Base-by-base conservation (phyloP, 495 filamentous ascomycete species). In the Talaromyces thailandensis region DNA sequence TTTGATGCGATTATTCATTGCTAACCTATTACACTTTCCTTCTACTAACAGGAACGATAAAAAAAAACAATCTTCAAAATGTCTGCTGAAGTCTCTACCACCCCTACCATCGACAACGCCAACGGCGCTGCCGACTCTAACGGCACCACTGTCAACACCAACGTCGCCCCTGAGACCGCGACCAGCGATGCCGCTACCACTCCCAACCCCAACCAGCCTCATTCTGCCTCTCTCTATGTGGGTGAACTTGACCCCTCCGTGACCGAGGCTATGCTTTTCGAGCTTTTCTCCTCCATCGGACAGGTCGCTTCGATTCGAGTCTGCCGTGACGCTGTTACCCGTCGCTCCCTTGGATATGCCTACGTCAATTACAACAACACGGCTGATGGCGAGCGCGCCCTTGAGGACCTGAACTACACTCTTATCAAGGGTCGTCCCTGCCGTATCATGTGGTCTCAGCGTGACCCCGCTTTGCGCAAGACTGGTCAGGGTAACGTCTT, bases 361-460 rank as follows among this genome's bases (percentile, higher is more conserved):
- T 99, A 99, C 72, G 94, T 99, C 76, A 99, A 99, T 84, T 99
- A 98, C 86, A 99, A 98, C 81, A 95, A 90, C 77, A 92, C 92
- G 37, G 77, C 84, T 63, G 95, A 99, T 73, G 94, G 94, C 69
- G 94, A 99, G 83, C 93, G 93, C 75, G 94, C 94, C 64, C 86
- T 99, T 56, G 94, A 99, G 79, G 94, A 99, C 78, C 86, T 99
- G 64, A 99, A 99, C 86, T 99, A 99, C 82, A 99, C 95, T 63
- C 81, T 96, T 66, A 98, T 99, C 83, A 98, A 98, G 86, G 91
- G 91, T 69, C 92, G 91, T 74, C 93, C 94, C 35, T 98, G 95
- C 87, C 94, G 94, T 76, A 99, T 99, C 84, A 99, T 99, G 94
- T 99, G 94, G 94, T 98, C 95, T 63, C 94, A 99, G 84, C 94